These are phyloP conservation scores for Aegilops sharonensis DNA, from an alignment of 176 grass and related monocot genomes.

Conservation along the genomic window DNA sequence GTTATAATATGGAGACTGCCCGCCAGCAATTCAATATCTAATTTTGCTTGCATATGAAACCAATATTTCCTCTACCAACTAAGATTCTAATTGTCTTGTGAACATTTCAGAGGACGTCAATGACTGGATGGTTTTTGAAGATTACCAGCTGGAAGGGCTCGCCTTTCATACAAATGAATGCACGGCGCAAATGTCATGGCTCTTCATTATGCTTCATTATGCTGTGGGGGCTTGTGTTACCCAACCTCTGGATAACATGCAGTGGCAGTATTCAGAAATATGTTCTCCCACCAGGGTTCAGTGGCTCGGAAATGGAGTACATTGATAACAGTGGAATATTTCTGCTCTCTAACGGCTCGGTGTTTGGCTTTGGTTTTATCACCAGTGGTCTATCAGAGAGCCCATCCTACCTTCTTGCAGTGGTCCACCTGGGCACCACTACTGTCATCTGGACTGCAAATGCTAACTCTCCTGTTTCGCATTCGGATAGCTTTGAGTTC, in stretches of 20 bases:
- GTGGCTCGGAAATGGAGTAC: constrained; percentile 68
- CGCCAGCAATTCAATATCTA: neutral
- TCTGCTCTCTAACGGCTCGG: constrained; percentile 65
- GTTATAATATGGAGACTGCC: neutral
- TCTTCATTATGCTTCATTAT: neutral
- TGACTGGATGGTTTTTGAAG: constrained; percentile 31
- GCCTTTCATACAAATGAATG: constrained; percentile 28
- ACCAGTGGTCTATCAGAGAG: constrained; percentile 31
- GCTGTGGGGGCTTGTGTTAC: constrained; percentile 27
- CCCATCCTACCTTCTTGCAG: constrained; percentile 61
- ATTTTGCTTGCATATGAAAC: neutral
- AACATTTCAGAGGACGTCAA: constrained; percentile 18
- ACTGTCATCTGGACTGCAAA: constrained; percentile 80
- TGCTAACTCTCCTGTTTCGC: constrained; percentile 41
- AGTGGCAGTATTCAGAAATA: constrained; percentile 49
- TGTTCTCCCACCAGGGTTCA: constrained; percentile 50
- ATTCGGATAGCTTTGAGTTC: constrained; percentile 70
- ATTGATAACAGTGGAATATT: constrained; percentile 77
- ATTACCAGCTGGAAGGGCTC: neutral
- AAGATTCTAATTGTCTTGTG: constrained; percentile 4
- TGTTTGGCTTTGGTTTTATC: constrained; percentile 80
- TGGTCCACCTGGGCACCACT: constrained; percentile 46
- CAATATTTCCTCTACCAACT: neutral
- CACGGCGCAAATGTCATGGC: neutral
- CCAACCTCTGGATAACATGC: constrained; percentile 40